phyloP scores from a whole-genome alignment of 495 filamentous ascomycete species.

The Collariella sp. region DNA sequence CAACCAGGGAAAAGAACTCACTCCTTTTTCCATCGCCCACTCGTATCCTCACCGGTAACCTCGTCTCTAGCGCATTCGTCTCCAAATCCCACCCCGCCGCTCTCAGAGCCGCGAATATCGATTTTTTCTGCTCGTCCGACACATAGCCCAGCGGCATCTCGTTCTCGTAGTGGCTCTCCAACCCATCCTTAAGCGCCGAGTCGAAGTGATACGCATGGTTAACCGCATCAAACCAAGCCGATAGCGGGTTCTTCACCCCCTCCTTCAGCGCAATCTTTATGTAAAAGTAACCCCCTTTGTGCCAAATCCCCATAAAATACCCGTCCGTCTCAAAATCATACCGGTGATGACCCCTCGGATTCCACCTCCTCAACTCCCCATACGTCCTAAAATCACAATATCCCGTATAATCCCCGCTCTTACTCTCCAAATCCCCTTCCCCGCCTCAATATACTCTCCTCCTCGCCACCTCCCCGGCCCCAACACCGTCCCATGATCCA shows the following conservation, averaged over 20 bases:
- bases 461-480: conserved; percentile 53
- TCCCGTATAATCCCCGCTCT: conserved; percentile 39
- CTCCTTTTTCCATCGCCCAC: conserved; percentile 26
- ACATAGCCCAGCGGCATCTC: conserved; percentile 30
- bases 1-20: conserved; percentile 6
- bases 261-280: conserved; percentile 58
- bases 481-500: conserved; percentile 45
- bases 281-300: conserved; percentile 34
- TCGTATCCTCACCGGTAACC: conserved; percentile 24
- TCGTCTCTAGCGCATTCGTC: conserved; percentile 38
- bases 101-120: conserved; percentile 25
- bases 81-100: conserved; percentile 40
- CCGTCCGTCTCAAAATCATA: conserved; percentile 42
- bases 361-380: conserved; percentile 32
- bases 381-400: conserved; percentile 31
- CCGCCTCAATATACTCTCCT: conserved; percentile 65
- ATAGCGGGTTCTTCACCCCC: conserved; percentile 45
- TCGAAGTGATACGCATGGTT: conserved; percentile 43
- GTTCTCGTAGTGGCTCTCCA: conserved; percentile 27
- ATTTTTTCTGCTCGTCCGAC: conserved; percentile 26
- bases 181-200: conserved; percentile 28
- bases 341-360: conserved; percentile 37
- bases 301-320: conserved; percentile 50
- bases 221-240: conserved; percentile 70
- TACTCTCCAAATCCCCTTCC: conserved; percentile 37